Evolutionary conservation across 306 rosid species (phyloP), one percentile per base, ranked within the genome.

Genomic region (Biancaea sappan): DNA sequence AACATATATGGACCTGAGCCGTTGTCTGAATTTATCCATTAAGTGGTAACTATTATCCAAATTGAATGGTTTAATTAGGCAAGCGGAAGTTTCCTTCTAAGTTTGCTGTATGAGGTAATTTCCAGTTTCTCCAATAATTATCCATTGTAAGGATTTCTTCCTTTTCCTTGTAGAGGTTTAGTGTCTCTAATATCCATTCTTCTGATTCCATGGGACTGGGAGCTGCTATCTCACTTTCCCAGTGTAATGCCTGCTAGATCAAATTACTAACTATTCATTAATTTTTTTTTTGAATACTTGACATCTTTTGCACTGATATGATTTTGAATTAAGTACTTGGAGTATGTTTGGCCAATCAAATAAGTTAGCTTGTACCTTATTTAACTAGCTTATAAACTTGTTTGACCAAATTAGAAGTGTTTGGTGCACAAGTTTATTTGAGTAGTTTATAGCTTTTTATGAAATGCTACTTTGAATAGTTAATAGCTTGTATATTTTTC

Each of bases 221-320:
- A 19, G 52, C 71, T 19, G 19, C 28, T 31, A 28, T 31, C 76
- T 61, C 62, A 54, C 75, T 58, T 70, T 73, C 29, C 48, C 21
- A 72, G n/a, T 74, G 31, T 46, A 54, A 66, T 71, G 73, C 59
- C 15, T 80, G 18, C n/a, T 62, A 35, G 26, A 59, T 66, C 68
- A 35, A 76, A 51, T 48, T 51, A 10, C 25, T 31, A 16, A 26
- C 9, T 72, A 32, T 68, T 72, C 38, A 25, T 67, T 31, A 10
- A 22, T 22, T 28, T 51, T 34, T 51, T 34, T 34, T 47, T 34
- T 53, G 40, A 44, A 58, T 44, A 35, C 28, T 26, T 44, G 43
- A 15, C 78, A 26, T 53, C 38, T 13, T 28, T 76, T 71, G 43
- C 43, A 32, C 64, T 72, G 72, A 70, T 58, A 47, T 40, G 40